phyloP scores from a whole-genome alignment of 208 protist genomes.

The Lotmaria passim region DNA sequence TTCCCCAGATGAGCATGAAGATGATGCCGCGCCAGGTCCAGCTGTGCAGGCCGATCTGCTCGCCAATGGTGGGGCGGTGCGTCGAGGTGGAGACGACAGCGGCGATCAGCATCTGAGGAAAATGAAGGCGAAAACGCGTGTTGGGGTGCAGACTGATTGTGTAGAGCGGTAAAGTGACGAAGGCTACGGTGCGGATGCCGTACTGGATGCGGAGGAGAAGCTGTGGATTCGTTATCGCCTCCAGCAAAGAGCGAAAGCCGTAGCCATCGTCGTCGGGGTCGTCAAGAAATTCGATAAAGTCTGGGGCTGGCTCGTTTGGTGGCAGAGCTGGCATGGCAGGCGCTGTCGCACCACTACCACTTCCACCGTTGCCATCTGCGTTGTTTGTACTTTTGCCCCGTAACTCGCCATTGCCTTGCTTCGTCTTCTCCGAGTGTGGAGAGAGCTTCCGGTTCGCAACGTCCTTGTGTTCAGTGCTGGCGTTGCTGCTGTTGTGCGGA shows the following conservation, averaged over 20 bases:
- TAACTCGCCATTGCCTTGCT: background rate
- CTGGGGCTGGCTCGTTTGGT: slow-evolving; percentile 19
- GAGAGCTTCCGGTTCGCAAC: background rate
- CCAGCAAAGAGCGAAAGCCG: slow-evolving; percentile 31
- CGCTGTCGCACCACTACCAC: background rate
- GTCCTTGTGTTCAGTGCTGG: background rate
- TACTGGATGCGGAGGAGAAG: slow-evolving; percentile 16
- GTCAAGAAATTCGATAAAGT: slow-evolving; percentile 28
- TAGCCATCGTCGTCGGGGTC: slow-evolving; percentile 35
- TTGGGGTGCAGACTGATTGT: slow-evolving; percentile 43
- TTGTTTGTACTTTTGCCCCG: too few relatives aligned
- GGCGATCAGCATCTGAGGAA: slow-evolving; percentile 32
- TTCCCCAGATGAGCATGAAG: slow-evolving; percentile 24
- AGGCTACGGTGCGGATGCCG: slow-evolving; percentile 29
- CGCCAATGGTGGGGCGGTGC: slow-evolving; percentile 31
- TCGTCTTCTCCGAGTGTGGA: background rate
- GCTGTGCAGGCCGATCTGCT: slow-evolving; percentile 44
- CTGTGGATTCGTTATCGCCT: slow-evolving; percentile 27
- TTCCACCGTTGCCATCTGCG: background rate
- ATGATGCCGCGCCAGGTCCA: slow-evolving; percentile 36
- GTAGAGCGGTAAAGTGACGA: slow-evolving; percentile 37
- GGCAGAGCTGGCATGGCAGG: background rate
- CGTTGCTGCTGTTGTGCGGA: background rate
- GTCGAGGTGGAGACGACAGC: slow-evolving; percentile 38
- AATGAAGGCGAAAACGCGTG: slow-evolving; percentile 28